Evolutionary conservation across 73 alveolate species (phyloP), one percentile per base, ranked within the genome.

Genomic region (Paramecium octaurelia): DNA sequence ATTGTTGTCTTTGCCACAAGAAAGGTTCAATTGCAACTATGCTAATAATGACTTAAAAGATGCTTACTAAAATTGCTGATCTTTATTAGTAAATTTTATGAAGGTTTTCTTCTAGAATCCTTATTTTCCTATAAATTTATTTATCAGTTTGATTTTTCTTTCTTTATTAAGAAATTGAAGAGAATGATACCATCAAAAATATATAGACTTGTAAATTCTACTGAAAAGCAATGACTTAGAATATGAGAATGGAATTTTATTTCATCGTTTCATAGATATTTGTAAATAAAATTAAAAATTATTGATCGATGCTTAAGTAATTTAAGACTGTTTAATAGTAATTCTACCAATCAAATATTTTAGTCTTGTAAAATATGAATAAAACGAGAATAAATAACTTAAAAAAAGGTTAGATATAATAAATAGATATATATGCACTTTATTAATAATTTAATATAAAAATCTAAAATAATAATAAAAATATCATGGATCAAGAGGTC

Each of bases 401-500:
- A 40, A 40, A 6, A 40, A 48, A 48, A 48, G 59, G 60, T 48
- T 18, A 23, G 69, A 54, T 54, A 54, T 54, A 12, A 64, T 27
- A 31, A 27, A 64, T 31, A 64, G 84, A 64, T 59, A 59, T 59
- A 24, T 59, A 59, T 31, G 50, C 21, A 31, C 27, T 64, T 64
- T 64, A 64, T 27, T 14, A 31, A 14, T 31, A 64, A 64, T 31
- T 23, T 27, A 27, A 31, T 31, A 64, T 31, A 73, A 16, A 36
- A 35, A 73, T 73, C 34, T n/a, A 43, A 12, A 40, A 40, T 8
- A 40, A 40, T 40, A 40, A 6, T 40, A 40, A 40, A 40, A 40
- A 40, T 40, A 80, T 48, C 3, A 80, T 80, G 91, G 60, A 46
- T 38, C 36, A 69, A 27, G 94, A 83, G 46, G 91, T 83, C 14